These are phyloP conservation scores for Wickerhamiella australiensis DNA, from an alignment of 805 yeast species.

Conservation along the genomic window DNA sequence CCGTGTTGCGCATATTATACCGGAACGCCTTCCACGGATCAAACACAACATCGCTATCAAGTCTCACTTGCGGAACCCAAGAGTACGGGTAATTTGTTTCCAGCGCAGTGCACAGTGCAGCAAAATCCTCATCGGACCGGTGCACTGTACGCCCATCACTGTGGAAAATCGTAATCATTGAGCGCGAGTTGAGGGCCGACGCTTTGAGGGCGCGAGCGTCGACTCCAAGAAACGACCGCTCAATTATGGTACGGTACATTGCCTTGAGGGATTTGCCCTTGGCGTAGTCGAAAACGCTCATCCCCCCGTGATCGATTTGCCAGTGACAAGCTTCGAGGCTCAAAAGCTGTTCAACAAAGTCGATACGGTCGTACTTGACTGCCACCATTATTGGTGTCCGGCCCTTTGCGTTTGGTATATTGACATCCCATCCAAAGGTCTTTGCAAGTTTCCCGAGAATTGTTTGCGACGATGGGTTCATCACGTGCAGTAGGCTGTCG, in stretches of 20 bases:
- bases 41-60: slow-evolving; percentile 24
- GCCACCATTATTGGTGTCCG: slow-evolving; percentile 62
- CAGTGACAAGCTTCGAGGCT: slow-evolving; percentile 39
- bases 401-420: slow-evolving; percentile 45
- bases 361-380: slow-evolving; percentile 54
- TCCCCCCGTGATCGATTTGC: slow-evolving; percentile 23
- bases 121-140: slow-evolving; percentile 27
- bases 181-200: slow-evolving; percentile 3
- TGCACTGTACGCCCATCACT: slow-evolving; percentile 21
- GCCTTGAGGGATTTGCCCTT: slow-evolving; percentile 19
- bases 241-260: slow-evolving; percentile 8
- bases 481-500: slow-evolving; percentile 64
- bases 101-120: slow-evolving; percentile 26
- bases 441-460: slow-evolving; percentile 4
- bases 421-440: slow-evolving; percentile 38
- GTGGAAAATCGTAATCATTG: slow-evolving; percentile 13
- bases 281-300: slow-evolving; percentile 28
- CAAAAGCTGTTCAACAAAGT: slow-evolving; percentile 43
- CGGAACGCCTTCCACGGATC: slow-evolving; percentile 25
- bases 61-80: slow-evolving; percentile 29
- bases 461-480: slow-evolving; percentile 34
- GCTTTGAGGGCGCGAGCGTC: slow-evolving; percentile 8
- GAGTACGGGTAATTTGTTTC: slow-evolving; percentile 29
- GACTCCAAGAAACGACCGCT: slow-evolving; percentile 19
- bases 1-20: slow-evolving; percentile 32